A percentile compares a stretch with the other conserved stretches of the same genome.
phyloP scores from a whole-genome alignment of 345 rosid genomes.

The Lepidium aucheri region DNA sequence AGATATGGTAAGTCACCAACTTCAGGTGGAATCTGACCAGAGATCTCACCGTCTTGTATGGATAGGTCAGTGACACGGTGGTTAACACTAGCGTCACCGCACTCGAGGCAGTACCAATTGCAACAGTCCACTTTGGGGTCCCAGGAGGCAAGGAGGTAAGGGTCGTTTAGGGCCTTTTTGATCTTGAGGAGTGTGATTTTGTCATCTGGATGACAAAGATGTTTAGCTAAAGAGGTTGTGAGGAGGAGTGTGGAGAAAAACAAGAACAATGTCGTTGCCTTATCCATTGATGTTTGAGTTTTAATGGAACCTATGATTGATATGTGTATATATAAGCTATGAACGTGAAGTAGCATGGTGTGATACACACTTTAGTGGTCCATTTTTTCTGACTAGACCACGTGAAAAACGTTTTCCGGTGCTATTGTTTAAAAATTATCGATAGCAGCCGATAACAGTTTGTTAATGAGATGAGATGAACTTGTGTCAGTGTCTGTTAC shows the following conservation, averaged over 20 bases:
- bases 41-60: slow-evolving; percentile 38
- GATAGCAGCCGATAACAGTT: too few species aligned
- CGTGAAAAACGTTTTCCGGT: background rate
- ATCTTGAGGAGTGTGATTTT: slow-evolving; percentile 48
- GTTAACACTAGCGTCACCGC: background rate
- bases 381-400: slow-evolving; percentile 7
- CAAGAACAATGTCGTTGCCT: slow-evolving; percentile 14
- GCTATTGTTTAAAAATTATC: background rate
- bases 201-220: slow-evolving; percentile 49
- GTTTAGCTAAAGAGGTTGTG: slow-evolving; percentile 31
- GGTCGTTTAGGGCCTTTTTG: slow-evolving; percentile 40
- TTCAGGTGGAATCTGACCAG: slow-evolving; percentile 41
- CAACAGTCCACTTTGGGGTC: too few species aligned
- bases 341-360: background rate
- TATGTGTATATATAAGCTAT: background rate
- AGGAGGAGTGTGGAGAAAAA: slow-evolving; percentile 18
- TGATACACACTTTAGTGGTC: background rate
- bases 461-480: too few species aligned
- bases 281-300: slow-evolving; percentile 1
- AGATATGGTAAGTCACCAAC: slow-evolving; percentile 62
- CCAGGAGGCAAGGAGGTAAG: slow-evolving; percentile 22
- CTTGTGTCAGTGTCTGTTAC: too few species aligned
- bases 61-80: slow-evolving; percentile 8
- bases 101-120: too few species aligned
- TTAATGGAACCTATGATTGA: background rate